Percentiles rank a stretch among this genome's conserved stretches.
phyloP scores from a whole-genome alignment of 2,329 filamentous ascomycete genomes.

The Aspergillus felis region DNA sequence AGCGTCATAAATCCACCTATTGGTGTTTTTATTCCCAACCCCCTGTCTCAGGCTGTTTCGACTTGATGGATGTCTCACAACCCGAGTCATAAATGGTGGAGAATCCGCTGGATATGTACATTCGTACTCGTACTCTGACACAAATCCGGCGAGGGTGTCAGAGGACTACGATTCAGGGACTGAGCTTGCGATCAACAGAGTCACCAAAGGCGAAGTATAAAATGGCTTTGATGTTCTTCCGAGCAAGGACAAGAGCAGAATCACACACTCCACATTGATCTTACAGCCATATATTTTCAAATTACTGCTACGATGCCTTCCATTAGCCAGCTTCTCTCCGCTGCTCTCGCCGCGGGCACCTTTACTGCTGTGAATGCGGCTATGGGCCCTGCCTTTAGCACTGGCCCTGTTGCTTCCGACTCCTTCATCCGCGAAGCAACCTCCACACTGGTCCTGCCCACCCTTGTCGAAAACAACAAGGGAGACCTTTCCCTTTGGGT shows the following conservation, averaged over 20 bases:
- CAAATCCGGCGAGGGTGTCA: neutral
- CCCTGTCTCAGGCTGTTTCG: neutral
- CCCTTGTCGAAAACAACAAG: conserved; percentile 10
- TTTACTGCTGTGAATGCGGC: conserved; percentile 14
- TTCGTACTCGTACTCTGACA: neutral
- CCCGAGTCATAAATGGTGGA: neutral
- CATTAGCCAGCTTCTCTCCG: conserved; percentile 14
- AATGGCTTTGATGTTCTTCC: neutral
- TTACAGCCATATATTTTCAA: neutral
- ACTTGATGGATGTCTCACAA: neutral
- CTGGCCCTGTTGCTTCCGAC: conserved; percentile 39
- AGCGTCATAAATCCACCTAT: neutral
- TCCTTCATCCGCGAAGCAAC: conserved; percentile 45
- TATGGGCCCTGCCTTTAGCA: conserved; percentile 41
- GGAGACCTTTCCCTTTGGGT: conserved; percentile 46
- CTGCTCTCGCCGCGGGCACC: conserved; percentile 9
- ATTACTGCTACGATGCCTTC: conserved; percentile 10
- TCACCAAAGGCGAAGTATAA: neutral
- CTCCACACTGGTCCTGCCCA: conserved; percentile 40
- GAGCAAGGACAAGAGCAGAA: neutral
- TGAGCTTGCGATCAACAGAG: neutral
- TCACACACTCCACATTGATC: neutral
- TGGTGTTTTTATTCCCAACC: neutral
- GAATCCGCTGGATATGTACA: neutral
- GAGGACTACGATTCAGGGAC: neutral